Evolutionary conservation across 805 yeast genomes (phyloP), one percentile per base, ranked within the genome.

Genomic region (Candida odintsovae): DNA sequence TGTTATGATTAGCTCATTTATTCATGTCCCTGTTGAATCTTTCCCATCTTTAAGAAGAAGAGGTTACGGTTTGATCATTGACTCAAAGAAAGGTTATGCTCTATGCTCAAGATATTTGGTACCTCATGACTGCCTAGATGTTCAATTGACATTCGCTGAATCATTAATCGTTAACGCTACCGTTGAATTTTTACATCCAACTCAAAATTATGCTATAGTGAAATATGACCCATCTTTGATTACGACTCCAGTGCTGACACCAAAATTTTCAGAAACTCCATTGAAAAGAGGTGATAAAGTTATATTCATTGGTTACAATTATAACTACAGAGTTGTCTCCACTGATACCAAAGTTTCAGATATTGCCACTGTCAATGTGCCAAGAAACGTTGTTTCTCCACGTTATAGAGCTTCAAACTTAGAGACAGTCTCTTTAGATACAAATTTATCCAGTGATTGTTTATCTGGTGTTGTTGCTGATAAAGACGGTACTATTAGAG

Each of bases 401-500:
- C 77, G 94, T 49, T 90, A 86, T 65, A 77, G 95, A 59, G 96
- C 90, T 6, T 83, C 90, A 3, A 89, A 89, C 59, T 66, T 89
- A 40, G 96, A 88, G 58, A 82, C 89, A 25, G 70, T 88, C 21
- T 71, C 86, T 12, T 75, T 88, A 38, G 96, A 90, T 58, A 82
- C 87, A 36, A 80, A 78, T 46, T 65, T 83, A 42, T 78, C 87
- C 41, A 78, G 78, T 39, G 88, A 85, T 51, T 87, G 95, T 65
- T 78, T 77, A 23, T 77, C 94, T 3, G 97, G 97, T 55, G 76
- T 89, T 3, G 65, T 90, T 38, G 83, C 86, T 5, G 90, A 86
- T 61, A 65, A 73, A 38, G 86, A 84, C 57, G 97, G 97, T 12
- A 76, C 82, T 0, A 77, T 90, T 12, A 76, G 92, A 50, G 95